phyloP scores from a whole-genome alignment of 495 filamentous ascomycete species.

The Cercophora newfieldiana region DNA sequence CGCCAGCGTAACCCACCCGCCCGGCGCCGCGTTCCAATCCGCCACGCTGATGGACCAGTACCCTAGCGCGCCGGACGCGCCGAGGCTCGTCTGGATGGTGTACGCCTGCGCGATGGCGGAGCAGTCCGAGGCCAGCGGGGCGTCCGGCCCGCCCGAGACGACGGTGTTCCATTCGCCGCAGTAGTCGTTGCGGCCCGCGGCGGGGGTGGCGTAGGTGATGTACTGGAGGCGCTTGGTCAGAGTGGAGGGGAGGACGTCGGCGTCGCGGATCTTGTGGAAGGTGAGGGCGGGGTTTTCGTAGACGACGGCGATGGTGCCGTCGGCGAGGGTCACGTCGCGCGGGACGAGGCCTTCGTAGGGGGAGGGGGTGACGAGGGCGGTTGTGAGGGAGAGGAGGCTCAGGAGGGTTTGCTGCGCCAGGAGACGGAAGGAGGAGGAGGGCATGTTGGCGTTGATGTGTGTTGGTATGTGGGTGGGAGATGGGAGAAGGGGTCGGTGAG shows the following conservation, averaged over 20 bases:
- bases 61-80: background rate
- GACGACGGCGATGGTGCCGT: background rate
- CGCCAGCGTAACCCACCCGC: conserved; percentile 11
- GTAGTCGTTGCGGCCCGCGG: conserved; percentile 8
- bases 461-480: background rate
- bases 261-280: background rate
- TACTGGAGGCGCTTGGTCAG: conserved; percentile 1
- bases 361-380: background rate
- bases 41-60: conserved; percentile 3
- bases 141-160: background rate
- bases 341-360: background rate
- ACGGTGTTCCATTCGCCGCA: conserved; percentile 8
- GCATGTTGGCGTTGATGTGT: background rate
- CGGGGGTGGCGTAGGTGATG: conserved; percentile 2
- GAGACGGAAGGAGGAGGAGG: background rate
- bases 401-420: background rate
- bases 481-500: background rate
- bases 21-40: background rate
- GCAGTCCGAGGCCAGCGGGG: conserved; percentile 11
- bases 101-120: conserved; percentile 5
- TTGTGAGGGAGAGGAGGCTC: background rate
- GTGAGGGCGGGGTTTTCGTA: background rate
- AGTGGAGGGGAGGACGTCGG: background rate
- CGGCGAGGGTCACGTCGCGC: background rate
- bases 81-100: background rate